phyloP scores from a whole-genome alignment of 495 filamentous ascomycete species.

The Neurospora sp. region DNA sequence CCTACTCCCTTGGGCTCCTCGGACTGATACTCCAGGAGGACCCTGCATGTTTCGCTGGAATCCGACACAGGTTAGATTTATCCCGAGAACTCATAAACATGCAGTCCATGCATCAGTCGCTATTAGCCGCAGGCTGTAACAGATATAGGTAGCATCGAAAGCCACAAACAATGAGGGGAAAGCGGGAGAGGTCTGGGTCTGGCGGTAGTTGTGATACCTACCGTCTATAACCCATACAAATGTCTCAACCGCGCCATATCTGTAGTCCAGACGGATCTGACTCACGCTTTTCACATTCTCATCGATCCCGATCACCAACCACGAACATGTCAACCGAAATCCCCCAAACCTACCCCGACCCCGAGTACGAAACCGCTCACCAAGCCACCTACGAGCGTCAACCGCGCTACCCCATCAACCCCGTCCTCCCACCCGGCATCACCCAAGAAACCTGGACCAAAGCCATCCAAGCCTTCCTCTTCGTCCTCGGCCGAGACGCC shows the following conservation, averaged over 20 bases:
- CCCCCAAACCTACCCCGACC: constrained; percentile 15
- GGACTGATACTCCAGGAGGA: background rate
- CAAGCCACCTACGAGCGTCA: constrained; percentile 13
- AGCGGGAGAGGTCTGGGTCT: background rate
- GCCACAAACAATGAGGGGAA: background rate
- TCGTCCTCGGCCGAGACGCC: constrained; percentile 20
- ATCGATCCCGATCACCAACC: background rate
- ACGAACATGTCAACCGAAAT: constrained; percentile 7
- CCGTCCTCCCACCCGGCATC: constrained; percentile 33
- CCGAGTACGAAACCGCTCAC: constrained; percentile 18
- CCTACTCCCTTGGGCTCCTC: background rate
- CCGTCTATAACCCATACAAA: background rate
- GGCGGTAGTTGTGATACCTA: background rate
- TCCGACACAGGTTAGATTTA: background rate
- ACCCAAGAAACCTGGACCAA: constrained; percentile 19
- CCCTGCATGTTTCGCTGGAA: background rate
- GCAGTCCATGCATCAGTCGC: background rate
- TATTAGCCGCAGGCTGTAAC: background rate
- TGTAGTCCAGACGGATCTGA: background rate
- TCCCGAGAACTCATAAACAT: too few species aligned
- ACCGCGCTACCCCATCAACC: constrained; percentile 9
- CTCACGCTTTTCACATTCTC: background rate
- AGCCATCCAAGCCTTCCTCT: constrained; percentile 19
- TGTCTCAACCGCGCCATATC: too few species aligned
- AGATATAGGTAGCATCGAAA: background rate